Base-by-base conservation (phyloP, 2,329 filamentous ascomycete genomes). In the Colletotrichum nymphaeae region DNA sequence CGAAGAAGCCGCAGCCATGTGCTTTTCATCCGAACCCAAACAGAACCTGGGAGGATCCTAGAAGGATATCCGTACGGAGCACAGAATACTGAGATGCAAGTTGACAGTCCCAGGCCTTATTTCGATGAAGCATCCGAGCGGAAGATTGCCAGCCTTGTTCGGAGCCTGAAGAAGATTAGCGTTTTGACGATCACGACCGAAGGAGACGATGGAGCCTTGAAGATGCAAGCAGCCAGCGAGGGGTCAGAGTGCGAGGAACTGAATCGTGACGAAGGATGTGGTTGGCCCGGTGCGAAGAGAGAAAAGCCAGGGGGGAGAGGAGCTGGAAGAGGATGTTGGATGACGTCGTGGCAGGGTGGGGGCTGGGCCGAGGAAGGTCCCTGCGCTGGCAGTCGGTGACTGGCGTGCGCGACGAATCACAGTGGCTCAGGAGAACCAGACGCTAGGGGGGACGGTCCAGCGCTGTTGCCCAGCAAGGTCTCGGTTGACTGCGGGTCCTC, bases 331-430 rank as follows among this genome's bases (percentile, higher is more conserved):
- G 32, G 28, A 19, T 52, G 32, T 19, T 32, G 53, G 28, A 69
- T 72, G 69, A 72, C 69, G 66, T 72, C 53, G 69, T 63, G 49
- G 32, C 57, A 35, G 46, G 64, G 55, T 26, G 32, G 42, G 42
- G 67, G 55, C 63, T 35, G 68, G 55, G 19, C n/a, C 59, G 16
- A 62, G 57, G 32, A 35, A 8, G 68, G 68, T 60, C 68, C 64
- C 64, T 72, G 64, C 57, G 56, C 69, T 63, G 30, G 52, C 65
- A 46, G 56, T 35, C 46, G 32, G 24, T 16, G 14, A 56, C 35
- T 22, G n/a, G 14, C 12, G 24, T 46, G n/a, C 19, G 22, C 24
- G 30, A 56, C 66, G 22, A 69, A 63, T 58, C 58, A 52, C 32
- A 63, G 59, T 65, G 67, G 60, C 35, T 58, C 26, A 28, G n/a